Conservation (phyloP, 495 filamentous ascomycete genomes). For the Talaromyces ruber region DNA sequence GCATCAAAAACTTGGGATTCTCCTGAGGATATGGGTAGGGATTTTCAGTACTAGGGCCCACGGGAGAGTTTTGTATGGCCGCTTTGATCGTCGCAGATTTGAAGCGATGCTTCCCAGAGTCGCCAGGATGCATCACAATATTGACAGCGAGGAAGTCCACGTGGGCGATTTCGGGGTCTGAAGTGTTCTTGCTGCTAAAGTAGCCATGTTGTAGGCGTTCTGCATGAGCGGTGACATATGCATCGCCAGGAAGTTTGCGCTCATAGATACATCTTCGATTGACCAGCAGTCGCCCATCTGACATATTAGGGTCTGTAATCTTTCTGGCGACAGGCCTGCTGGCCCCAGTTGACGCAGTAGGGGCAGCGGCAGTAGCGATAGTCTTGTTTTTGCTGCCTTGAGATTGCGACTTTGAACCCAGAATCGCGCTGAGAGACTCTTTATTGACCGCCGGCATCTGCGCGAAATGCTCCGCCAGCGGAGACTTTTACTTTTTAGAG, state of each 20-base stretch:
- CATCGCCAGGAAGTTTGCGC: conserved; percentile 36
- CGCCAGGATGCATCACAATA: conserved; percentile 41
- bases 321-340: not conserved
- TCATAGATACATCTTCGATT: conserved; percentile 44
- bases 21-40: conserved; percentile 10
- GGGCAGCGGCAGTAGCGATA: not conserved
- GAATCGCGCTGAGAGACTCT: not conserved
- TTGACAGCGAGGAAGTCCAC: conserved; percentile 44
- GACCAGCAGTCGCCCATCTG: conserved; percentile 33
- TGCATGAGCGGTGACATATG: conserved; percentile 43
- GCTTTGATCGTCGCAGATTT: conserved; percentile 38
- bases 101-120: conserved; percentile 35
- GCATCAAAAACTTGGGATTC: conserved; percentile 38
- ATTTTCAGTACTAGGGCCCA: conserved; percentile 2
- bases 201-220: conserved; percentile 44
- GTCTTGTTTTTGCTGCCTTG: not conserved
- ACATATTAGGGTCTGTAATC: conserved; percentile 26
- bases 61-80: conserved; percentile 17
- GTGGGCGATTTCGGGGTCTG: conserved; percentile 30
- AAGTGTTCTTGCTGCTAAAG: conserved; percentile 32
- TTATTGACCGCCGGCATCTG: not conserved
- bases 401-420: not conserved
- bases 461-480: not conserved
- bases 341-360: not conserved
- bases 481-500: not conserved